phyloP scores from a whole-genome alignment of 805 yeast genomes.

The Pichia cephalocereana region DNA sequence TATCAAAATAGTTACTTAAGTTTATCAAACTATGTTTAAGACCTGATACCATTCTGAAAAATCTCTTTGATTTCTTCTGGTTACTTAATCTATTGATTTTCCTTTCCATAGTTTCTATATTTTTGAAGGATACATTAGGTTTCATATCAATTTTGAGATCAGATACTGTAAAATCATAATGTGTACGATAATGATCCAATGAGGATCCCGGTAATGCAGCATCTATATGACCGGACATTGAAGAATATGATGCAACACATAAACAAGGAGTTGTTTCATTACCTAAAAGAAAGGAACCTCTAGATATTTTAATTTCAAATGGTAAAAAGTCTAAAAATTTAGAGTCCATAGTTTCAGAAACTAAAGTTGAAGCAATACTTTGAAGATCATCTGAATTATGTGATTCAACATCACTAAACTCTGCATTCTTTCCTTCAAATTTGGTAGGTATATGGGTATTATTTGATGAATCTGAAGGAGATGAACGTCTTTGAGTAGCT shows the following conservation, averaged over 20 bases:
- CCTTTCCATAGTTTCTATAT: slow-evolving; percentile 4
- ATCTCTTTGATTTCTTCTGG: neutral
- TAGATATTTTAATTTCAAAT: slow-evolving; percentile 45
- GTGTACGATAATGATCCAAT: slow-evolving; percentile 49
- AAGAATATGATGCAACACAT: slow-evolving; percentile 48
- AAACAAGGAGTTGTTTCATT: slow-evolving; percentile 71
- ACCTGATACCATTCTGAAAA: slow-evolving; percentile 3
- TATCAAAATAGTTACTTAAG: neutral
- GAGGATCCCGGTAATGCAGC: slow-evolving; percentile 33
- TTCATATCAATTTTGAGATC: slow-evolving; percentile 52
- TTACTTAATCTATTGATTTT: neutral
- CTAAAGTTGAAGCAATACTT: neutral
- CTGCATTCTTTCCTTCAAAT: neutral
- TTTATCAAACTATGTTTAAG: slow-evolving; percentile 1
- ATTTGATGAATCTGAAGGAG: neutral
- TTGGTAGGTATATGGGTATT: neutral
- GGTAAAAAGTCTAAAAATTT: slow-evolving; percentile 43
- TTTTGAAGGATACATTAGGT: slow-evolving; percentile 61
- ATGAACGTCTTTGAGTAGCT: neutral
- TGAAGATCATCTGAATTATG: neutral
- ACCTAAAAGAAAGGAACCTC: slow-evolving; percentile 73
- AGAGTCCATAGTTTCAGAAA: slow-evolving; percentile 7
- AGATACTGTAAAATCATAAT: slow-evolving; percentile 35
- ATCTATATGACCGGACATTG: slow-evolving; percentile 52
- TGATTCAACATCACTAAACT: neutral